Percentiles rank a stretch among this genome's conserved stretches.
phyloP scores from a whole-genome alignment of 768 basidiomycete genomes.

The Imleria badia region DNA sequence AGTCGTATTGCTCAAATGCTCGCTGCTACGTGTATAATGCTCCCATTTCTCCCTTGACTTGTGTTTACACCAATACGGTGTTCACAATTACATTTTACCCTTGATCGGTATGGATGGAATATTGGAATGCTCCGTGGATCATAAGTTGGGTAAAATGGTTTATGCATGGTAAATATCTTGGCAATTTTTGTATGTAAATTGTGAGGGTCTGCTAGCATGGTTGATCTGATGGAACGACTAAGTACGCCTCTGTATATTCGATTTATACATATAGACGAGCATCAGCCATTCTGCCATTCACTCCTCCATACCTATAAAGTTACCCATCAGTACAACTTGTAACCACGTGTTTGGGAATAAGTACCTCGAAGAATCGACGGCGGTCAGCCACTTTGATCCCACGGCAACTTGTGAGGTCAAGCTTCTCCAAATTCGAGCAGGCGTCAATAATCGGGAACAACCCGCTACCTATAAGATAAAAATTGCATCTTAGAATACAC shows the following conservation, averaged over 20 bases:
- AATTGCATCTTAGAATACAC: neutral
- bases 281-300: slow-evolving; percentile 11
- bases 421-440: slow-evolving; percentile 49
- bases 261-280: too few relatives aligned
- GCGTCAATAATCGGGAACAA: slow-evolving; percentile 57
- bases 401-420: slow-evolving; percentile 69
- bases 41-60: neutral
- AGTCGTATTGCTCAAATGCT: neutral
- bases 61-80: neutral
- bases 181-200: too few relatives aligned
- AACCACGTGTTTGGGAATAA: slow-evolving; percentile 6
- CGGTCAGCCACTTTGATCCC: slow-evolving; percentile 59
- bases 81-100: neutral
- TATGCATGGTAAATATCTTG: too few relatives aligned
- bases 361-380: slow-evolving; percentile 64
- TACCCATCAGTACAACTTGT: neutral
- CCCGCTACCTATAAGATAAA: slow-evolving; percentile 43
- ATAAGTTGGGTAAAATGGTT: neutral
- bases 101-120: too few relatives aligned
- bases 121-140: too few relatives aligned
- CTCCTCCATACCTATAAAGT: slow-evolving; percentile 26
- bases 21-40: neutral
- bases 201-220: neutral
- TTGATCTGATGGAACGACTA: neutral
- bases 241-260: too few relatives aligned